These are phyloP conservation scores for Juglanconis juglandina DNA, from an alignment of 2,329 filamentous ascomycete species.

Conservation along the genomic window DNA sequence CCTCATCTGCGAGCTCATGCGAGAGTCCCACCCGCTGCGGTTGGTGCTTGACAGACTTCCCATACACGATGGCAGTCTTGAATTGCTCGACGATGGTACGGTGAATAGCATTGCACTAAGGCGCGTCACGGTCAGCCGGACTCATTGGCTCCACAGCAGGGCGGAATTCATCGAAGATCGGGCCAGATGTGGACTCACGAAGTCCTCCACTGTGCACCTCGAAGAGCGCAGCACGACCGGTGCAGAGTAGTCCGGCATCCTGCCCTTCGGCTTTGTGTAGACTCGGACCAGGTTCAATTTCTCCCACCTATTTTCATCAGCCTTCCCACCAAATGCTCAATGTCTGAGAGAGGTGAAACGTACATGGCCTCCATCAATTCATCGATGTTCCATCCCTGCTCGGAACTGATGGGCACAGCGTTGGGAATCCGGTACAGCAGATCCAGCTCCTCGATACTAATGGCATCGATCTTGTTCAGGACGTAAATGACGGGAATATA, in stretches of 20 bases:
- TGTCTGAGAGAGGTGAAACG: slow-evolving; percentile 23
- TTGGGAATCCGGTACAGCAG: slow-evolving; percentile 95
- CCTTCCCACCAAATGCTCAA: neutral
- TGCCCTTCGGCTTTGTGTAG: slow-evolving; percentile 98
- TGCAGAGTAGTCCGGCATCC: slow-evolving; percentile 83
- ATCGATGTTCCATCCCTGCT: slow-evolving; percentile 97
- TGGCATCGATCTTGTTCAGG: slow-evolving; percentile 97
- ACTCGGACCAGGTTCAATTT: slow-evolving; percentile 87
- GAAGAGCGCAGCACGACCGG: slow-evolving; percentile 84
- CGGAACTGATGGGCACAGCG: slow-evolving; percentile 93
- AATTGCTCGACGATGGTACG: slow-evolving; percentile 95
- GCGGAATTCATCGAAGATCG: neutral
- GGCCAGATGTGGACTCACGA: slow-evolving; percentile 60
- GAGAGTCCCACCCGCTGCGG: slow-evolving; percentile 88
- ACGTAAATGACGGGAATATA: slow-evolving; percentile 99
- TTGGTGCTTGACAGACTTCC: slow-evolving; percentile 97
- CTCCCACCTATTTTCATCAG: slow-evolving; percentile 63
- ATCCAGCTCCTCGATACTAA: slow-evolving; percentile 96
- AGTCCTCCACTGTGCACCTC: slow-evolving; percentile 91
- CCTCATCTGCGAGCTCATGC: slow-evolving; percentile 92
- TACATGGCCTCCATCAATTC: slow-evolving; percentile 93
- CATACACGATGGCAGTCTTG: slow-evolving; percentile 92
- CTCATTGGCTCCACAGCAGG: neutral
- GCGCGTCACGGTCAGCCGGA: slow-evolving; percentile 34
- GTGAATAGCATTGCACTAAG: slow-evolving; percentile 92